Percentiles rank a stretch among this genome's conserved stretches.
Evolutionary conservation across 495 filamentous ascomycete genomes (phyloP).

Genomic region (Delitschia confertaspora): DNA sequence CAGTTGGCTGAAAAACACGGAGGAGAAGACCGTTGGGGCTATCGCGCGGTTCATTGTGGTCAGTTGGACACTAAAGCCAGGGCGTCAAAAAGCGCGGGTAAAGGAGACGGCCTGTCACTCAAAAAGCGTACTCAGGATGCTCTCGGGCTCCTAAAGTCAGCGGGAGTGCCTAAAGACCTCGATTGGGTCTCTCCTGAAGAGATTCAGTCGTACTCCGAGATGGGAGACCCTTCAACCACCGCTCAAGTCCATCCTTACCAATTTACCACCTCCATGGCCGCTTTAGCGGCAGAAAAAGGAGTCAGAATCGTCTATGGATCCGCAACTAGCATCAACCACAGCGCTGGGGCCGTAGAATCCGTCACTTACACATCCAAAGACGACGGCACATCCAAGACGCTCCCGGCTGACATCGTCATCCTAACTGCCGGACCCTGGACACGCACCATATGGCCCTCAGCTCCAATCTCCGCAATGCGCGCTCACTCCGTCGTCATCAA

Average conservation of each 20-base stretch:
- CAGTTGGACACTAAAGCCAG: constrained; percentile 43
- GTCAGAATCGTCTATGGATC: constrained; percentile 61
- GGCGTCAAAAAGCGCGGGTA: constrained; percentile 33
- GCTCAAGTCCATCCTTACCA: constrained; percentile 91
- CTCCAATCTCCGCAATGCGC: constrained; percentile 70
- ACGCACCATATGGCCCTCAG: constrained; percentile 56
- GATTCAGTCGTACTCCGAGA: constrained; percentile 64
- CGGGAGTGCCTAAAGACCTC: constrained; percentile 65
- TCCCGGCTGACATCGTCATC: constrained; percentile 71
- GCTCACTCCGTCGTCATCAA: constrained; percentile 88
- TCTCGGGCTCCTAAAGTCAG: constrained; percentile 47
- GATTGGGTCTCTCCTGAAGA: constrained; percentile 73
- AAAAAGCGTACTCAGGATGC: constrained; percentile 65
- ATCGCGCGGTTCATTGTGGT: constrained; percentile 69
- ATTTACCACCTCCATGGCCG: constrained; percentile 82
- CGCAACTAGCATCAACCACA: constrained; percentile 54
- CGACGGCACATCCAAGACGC: constrained; percentile 46
- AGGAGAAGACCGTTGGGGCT: constrained; percentile 79
- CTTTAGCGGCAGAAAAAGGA: constrained; percentile 66
- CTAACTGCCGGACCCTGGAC: constrained; percentile 92
- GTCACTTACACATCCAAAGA: constrained; percentile 68
- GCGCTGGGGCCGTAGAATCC: constrained; percentile 44
- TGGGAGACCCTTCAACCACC: constrained; percentile 71
- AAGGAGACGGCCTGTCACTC: constrained; percentile 44
- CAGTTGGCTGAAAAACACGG: constrained; percentile 70